Percentiles rank a stretch among this genome's conserved stretches.
Evolutionary conservation across 2,329 filamentous ascomycete genomes (phyloP).

Genomic region (Pseudocercospora cruenta): DNA sequence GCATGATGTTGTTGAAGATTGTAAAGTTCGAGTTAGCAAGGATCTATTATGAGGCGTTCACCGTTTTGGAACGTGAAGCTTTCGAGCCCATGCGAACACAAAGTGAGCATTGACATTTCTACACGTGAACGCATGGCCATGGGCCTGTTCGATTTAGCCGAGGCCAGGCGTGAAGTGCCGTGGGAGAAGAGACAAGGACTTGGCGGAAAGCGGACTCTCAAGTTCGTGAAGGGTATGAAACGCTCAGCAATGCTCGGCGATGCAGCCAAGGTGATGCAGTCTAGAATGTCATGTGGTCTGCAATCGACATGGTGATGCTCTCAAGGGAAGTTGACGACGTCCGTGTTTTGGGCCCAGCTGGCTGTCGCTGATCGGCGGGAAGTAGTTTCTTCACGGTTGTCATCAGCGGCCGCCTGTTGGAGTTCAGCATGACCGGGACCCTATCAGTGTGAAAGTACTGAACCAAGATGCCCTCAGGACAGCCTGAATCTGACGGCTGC

Average conservation of each 20-base stretch:
- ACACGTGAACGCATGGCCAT: neutral
- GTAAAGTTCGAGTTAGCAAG: conserved; percentile 1
- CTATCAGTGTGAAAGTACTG: too few relatives aligned
- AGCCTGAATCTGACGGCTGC: too few relatives aligned
- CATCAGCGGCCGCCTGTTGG: too few relatives aligned
- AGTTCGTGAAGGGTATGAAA: neutral
- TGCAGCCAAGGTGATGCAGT: neutral
- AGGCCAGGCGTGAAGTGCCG: conserved; percentile 2
- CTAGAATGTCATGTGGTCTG: neutral
- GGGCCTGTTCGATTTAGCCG: neutral
- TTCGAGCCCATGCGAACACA: neutral
- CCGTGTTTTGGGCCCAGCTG: too few relatives aligned
- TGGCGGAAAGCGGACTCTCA: neutral
- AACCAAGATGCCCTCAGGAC: too few relatives aligned
- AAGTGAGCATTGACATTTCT: neutral
- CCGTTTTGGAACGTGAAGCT: neutral
- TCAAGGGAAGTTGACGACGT: neutral
- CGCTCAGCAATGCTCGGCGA: neutral
- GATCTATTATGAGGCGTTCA: neutral
- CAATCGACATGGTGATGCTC: neutral
- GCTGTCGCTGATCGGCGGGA: too few relatives aligned
- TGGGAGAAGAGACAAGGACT: neutral
- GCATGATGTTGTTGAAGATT: neutral
- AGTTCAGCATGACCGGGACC: too few relatives aligned
- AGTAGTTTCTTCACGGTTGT: too few relatives aligned